Base-by-base conservation (phyloP, 306 rosid species). In the Lathyrus aphaca region DNA sequence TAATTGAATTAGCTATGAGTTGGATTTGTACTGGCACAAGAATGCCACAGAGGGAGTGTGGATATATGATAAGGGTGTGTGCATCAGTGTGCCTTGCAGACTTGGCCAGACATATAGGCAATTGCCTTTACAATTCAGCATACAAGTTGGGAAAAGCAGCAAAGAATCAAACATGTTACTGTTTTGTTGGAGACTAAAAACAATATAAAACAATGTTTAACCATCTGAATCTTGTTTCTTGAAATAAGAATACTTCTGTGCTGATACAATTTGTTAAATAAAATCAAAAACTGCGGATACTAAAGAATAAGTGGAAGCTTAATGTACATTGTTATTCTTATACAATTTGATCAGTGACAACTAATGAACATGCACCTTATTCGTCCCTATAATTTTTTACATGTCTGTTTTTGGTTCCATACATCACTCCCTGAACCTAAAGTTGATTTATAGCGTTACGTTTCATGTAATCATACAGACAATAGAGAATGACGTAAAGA, bases 401-500 rank as follows among this genome's bases (percentile, higher is more conserved):
- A 12, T 65, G 75, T 27, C 48, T 44, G 48, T 54, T 29, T 65
- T 27, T 49, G 15, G 17, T 29, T 39, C 38, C 69, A 57, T 57
- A 30, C 45, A 71, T 63, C 17, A 39, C 13, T 53, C 50, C 42
- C 5, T 38, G 54, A 27, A 23, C 18, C 30, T 2, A 14, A 30
- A 74, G 69, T 35, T 39, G 17, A 45, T 15, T 37, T 45, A 60
- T 40, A 29, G 53, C 9, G 29, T 45, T 15, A n/a, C 42, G 44
- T 64, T 56, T 18, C 7, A 39, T 64, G 51, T 40, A 43, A 46
- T 67, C 72, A 46, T n/a, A 49, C 64, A 72, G 59, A 45, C 64
- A 56, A 32, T 1, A 14, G 30, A 75, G 14, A 58, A 44, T 43
- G 73, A 62, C 17, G 8, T 16, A 17, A 63, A 40, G 30, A 64